Evolutionary conservation across 169 alveolate species (phyloP).

Genomic region (Plasmodium sp.): DNA sequence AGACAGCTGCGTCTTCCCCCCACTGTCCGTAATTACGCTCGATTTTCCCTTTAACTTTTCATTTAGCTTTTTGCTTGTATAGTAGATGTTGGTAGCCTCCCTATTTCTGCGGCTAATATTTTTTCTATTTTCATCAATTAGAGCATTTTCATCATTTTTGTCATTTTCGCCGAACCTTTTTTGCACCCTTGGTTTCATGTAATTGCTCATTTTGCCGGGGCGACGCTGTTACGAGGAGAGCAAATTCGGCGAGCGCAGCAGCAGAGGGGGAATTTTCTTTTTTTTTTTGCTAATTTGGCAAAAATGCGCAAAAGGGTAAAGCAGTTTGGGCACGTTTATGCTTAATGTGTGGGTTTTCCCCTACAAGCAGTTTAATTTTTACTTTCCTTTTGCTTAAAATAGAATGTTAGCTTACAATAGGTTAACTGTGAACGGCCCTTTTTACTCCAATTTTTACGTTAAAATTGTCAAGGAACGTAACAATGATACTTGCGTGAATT

Average conservation of each 20-base stretch:
- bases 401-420: not conserved
- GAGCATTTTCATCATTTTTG: slow-evolving; percentile 46
- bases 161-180: slow-evolving; percentile 29
- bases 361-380: not conserved
- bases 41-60: slow-evolving; percentile 15
- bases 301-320: not conserved
- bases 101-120: slow-evolving; percentile 39
- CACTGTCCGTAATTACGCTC: not conserved
- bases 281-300: not conserved
- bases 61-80: slow-evolving; percentile 14
- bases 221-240: not conserved
- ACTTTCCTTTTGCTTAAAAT: not conserved
- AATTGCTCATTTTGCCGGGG: slow-evolving; percentile 17
- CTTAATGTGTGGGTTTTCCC: not conserved
- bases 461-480: not conserved
- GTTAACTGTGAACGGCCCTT: not conserved
- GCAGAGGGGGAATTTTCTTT: not conserved
- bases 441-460: too few species aligned
- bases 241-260: not conserved
- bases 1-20: not conserved
- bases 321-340: not conserved
- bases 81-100: not conserved
- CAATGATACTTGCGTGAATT: not conserved
- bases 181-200: not conserved
- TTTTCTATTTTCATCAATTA: slow-evolving; percentile 31